Percentiles rank a stretch among this genome's conserved stretches.
phyloP scores from a whole-genome alignment of 2,329 filamentous ascomycete genomes.

The Tolypocladium inflatum region DNA sequence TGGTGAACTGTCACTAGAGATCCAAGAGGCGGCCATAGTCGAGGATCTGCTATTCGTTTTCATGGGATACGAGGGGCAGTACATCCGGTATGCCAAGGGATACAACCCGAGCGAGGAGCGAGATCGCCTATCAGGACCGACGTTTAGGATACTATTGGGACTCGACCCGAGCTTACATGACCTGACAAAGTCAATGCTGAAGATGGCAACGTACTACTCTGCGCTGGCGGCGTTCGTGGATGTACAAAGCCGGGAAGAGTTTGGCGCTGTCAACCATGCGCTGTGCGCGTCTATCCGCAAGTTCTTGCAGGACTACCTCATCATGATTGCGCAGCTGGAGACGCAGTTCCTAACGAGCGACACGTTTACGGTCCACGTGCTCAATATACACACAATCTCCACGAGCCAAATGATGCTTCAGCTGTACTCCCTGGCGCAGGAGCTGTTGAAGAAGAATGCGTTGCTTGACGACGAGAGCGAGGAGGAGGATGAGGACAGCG shows the following conservation, averaged over 20 bases:
- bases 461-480: constrained; percentile 73
- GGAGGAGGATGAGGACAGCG: constrained; percentile 60
- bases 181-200: constrained; percentile 78
- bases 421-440: constrained; percentile 77
- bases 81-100: constrained; percentile 74
- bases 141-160: constrained; percentile 69
- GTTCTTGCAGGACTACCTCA: constrained; percentile 84
- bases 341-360: constrained; percentile 84
- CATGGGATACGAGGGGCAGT: constrained; percentile 98
- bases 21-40: constrained; percentile 77
- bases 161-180: constrained; percentile 88
- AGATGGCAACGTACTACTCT: constrained; percentile 87
- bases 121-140: constrained; percentile 73
- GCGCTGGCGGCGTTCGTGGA: constrained; percentile 90
- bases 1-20: constrained; percentile 62
- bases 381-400: constrained; percentile 84
- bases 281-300: constrained; percentile 91
- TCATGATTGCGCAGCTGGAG: constrained; percentile 87
- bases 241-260: constrained; percentile 85
- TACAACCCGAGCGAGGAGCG: constrained; percentile 83
- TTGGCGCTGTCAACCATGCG: constrained; percentile 90
- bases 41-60: constrained; percentile 92
- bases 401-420: constrained; percentile 89
- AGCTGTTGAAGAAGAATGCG: constrained; percentile 80
- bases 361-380: constrained; percentile 82